phyloP scores from a whole-genome alignment of 371 early-diverging fungal genomes.

The Mortierella sp. region DNA sequence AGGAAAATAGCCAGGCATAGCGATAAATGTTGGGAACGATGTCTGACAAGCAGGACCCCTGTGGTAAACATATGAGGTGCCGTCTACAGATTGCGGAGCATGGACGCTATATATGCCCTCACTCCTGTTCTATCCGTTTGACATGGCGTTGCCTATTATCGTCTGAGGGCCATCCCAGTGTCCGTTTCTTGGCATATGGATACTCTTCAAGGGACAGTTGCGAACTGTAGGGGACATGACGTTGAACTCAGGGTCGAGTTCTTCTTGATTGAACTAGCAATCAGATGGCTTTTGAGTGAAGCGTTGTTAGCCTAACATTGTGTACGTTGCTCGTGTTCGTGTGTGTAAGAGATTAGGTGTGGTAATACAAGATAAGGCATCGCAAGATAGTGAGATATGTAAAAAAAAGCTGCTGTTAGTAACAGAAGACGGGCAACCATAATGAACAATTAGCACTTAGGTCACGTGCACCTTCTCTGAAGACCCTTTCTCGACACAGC shows the following conservation, averaged over 20 bases:
- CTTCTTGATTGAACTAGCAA: constrained; percentile 28
- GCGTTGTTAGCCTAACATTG: constrained; percentile 33
- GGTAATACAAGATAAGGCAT: not conserved
- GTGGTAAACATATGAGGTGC: constrained; percentile 32
- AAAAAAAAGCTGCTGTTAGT: not conserved
- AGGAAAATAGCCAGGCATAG: constrained; percentile 40
- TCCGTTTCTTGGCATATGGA: constrained; percentile 24
- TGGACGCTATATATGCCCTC: constrained; percentile 2
- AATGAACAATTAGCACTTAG: too few species aligned
- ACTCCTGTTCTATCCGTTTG: not conserved
- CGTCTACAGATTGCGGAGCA: constrained; percentile 24
- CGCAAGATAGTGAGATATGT: not conserved
- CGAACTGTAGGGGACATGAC: constrained; percentile 45
- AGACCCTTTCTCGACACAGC: too few species aligned
- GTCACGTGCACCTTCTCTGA: too few species aligned
- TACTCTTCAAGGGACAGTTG: constrained; percentile 34
- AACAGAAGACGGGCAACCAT: too few species aligned
- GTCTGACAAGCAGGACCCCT: constrained; percentile 55
- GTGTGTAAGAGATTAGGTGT: not conserved
- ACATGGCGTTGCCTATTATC: constrained; percentile 6
- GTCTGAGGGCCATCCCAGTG: constrained; percentile 5
- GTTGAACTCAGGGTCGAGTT: constrained; percentile 31
- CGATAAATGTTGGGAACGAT: constrained; percentile 41
- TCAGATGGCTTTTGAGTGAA: constrained; percentile 21
- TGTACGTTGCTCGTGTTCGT: not conserved